Conservation (phyloP, 1,284 basidiomycete genomes). For the Bothia castanella region DNA sequence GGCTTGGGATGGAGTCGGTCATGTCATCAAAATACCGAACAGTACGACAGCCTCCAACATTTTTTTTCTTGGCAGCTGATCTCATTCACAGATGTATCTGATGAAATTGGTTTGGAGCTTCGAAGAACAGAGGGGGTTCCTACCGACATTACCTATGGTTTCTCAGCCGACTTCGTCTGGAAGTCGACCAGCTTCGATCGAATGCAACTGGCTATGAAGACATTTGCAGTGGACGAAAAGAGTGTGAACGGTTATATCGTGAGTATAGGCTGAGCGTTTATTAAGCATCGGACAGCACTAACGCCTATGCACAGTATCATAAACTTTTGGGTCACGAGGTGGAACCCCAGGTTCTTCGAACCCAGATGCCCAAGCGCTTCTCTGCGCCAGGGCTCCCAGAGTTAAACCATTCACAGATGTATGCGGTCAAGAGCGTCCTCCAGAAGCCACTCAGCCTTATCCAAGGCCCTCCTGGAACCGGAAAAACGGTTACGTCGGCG, state of each 20-base stretch:
- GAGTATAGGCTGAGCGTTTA: constrained; percentile 12
- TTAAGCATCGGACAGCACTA: constrained; percentile 3
- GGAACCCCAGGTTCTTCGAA: constrained; percentile 84
- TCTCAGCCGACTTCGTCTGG: constrained; percentile 98
- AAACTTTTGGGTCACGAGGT: constrained; percentile 96
- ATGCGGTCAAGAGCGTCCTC: constrained; percentile 96
- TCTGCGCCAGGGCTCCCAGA: constrained; percentile 97
- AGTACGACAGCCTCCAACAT: constrained; percentile 51
- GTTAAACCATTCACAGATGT: constrained; percentile 99
- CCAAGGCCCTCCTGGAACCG: constrained; percentile 97
- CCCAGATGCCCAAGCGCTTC: constrained; percentile 95
- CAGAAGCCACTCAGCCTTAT: constrained; percentile 99
- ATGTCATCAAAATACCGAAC: constrained; percentile 99
- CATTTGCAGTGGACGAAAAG: constrained; percentile 98
- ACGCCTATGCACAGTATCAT: constrained; percentile 68
- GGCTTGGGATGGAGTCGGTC: constrained; percentile 95
- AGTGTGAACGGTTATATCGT: constrained; percentile 98
- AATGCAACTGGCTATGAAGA: constrained; percentile 99
- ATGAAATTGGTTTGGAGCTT: constrained; percentile 95
- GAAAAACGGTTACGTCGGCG: constrained; percentile 99
- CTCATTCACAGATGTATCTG: constrained; percentile 75
- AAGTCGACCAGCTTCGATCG: constrained; percentile 98
- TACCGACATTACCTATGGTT: constrained; percentile 90
- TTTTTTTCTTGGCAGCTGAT: constrained; percentile 18
- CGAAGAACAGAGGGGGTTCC: constrained; percentile 92